Base-by-base conservation (phyloP, 345 rosid genomes). In the Citrus glauca region DNA sequence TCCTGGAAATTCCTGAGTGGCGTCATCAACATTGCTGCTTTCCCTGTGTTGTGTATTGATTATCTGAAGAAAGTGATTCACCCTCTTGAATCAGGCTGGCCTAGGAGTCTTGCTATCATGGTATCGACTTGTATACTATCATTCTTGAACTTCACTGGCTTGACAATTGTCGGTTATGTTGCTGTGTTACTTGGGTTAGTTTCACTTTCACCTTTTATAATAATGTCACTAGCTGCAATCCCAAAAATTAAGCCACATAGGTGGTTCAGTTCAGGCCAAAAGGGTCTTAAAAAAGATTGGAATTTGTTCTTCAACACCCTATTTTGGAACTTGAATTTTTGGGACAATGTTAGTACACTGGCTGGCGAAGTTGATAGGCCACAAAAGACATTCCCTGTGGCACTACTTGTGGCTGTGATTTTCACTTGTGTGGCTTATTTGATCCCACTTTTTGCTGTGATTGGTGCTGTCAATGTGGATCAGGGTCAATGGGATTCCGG, bases 291-390 rank as follows among this genome's bases (percentile, higher is more conserved):
- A 40, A 90, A 85, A 69, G 88, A 91, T 65, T 91, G 96, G 96
- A 85, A 79, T 14, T 80, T 90, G 75, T 91, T 76, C 77, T 89
- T 88, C 87, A 91, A 91, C 40, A 91, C 90, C 42, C 85, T 90
- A n/a, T 91, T 91, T 33, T 91, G 96, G 92, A 91, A 91, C 82
- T 76, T 90, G 82, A 90, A 91, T 71, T 91, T 86, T 50, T 91
- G 91, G 92, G 96, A 90, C 76, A 89, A 76, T 69, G 93, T 87
- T 20, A 88, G 91, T 32, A 86, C 96, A 60, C 28, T 89, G 30
- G 92, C 92, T 6, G 93, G 93, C 5, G 93, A 91, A 80, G 92
- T 91, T 9, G 90, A 89, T 4, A 71, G 66, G 16, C 93, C 96
- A 0, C 85, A 76, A 30, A 87, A 81, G 63, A 90, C 89, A 4